phyloP scores from a whole-genome alignment of 2,329 filamentous ascomycete species.

The Paraphaeosphaeria minitans region DNA sequence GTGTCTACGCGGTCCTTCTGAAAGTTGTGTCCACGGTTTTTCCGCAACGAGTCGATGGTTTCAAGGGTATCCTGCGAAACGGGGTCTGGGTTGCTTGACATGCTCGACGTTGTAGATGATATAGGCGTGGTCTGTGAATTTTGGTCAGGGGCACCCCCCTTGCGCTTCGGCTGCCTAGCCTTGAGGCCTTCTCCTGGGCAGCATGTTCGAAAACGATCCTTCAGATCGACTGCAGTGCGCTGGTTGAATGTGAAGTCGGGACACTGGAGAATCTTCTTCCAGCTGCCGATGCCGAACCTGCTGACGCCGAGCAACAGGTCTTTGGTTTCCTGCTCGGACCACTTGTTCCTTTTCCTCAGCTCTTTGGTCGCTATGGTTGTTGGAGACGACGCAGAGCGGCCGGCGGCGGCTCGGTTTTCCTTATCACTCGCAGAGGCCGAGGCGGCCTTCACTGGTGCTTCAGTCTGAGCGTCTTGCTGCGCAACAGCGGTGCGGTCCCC shows the following conservation, averaged over 20 bases:
- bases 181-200: slow-evolving; percentile 50
- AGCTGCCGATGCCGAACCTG: slow-evolving; percentile 66
- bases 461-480: not conserved
- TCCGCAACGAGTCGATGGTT: not conserved
- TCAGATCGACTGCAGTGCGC: slow-evolving; percentile 66
- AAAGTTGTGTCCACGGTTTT: slow-evolving; percentile 21
- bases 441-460: not conserved
- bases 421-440: slow-evolving; percentile 7
- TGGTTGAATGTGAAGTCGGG: slow-evolving; percentile 62
- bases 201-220: slow-evolving; percentile 65
- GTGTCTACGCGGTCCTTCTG: slow-evolving; percentile 20
- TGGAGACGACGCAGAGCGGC: slow-evolving; percentile 1
- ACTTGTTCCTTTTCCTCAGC: slow-evolving; percentile 61
- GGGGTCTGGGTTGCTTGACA: slow-evolving; percentile 1
- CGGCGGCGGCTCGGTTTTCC: not conserved
- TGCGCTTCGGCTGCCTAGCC: slow-evolving; percentile 46
- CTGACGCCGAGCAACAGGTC: slow-evolving; percentile 63
- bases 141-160: slow-evolving; percentile 27
- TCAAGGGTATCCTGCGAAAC: not conserved
- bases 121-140: not conserved
- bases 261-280: slow-evolving; percentile 66
- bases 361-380: slow-evolving; percentile 36
- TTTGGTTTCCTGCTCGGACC: slow-evolving; percentile 67
- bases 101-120: slow-evolving; percentile 1
- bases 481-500: not conserved